Conservation (phyloP, 139 green algal genomes). For the Volvox africanus region DNA sequence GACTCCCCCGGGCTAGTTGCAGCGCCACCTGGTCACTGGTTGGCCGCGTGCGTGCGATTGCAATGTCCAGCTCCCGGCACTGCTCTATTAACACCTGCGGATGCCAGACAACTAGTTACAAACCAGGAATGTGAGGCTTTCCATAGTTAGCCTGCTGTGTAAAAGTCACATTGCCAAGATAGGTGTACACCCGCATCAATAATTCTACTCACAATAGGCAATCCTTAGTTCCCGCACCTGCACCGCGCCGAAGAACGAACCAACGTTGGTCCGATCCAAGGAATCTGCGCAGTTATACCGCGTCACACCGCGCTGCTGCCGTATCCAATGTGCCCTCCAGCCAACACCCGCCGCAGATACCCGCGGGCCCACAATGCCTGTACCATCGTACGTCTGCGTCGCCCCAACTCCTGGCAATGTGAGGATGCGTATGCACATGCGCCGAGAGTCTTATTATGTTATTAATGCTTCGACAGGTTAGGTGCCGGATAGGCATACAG, state of each 20-base stretch:
- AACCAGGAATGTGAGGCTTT: too few species aligned
- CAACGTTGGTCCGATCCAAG: constrained; percentile 97
- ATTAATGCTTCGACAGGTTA: too few species aligned
- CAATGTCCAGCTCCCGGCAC: constrained; percentile 77
- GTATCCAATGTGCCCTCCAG: constrained; percentile 72
- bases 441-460: too few species aligned
- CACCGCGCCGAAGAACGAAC: constrained; percentile 91
- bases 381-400: not conserved
- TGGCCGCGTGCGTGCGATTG: constrained; percentile 54
- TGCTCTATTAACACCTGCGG: constrained; percentile 76
- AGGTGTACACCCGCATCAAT: too few species aligned
- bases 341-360: constrained; percentile 39
- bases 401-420: too few species aligned
- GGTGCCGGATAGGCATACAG: too few species aligned
- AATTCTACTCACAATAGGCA: too few species aligned
- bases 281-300: constrained; percentile 98
- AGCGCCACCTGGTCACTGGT: constrained; percentile 29
- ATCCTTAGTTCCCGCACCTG: constrained; percentile 67
- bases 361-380: constrained; percentile 33
- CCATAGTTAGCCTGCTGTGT: too few species aligned
- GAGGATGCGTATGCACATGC: too few species aligned
- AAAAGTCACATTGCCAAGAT: too few species aligned
- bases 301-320: constrained; percentile 65
- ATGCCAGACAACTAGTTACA: not conserved
- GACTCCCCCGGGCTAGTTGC: constrained; percentile 36